A percentile compares a stretch with the other conserved stretches of the same genome.
Conservation (phyloP, 108 stramenopile genomes). For the Aurantiochytrium sp. region DNA sequence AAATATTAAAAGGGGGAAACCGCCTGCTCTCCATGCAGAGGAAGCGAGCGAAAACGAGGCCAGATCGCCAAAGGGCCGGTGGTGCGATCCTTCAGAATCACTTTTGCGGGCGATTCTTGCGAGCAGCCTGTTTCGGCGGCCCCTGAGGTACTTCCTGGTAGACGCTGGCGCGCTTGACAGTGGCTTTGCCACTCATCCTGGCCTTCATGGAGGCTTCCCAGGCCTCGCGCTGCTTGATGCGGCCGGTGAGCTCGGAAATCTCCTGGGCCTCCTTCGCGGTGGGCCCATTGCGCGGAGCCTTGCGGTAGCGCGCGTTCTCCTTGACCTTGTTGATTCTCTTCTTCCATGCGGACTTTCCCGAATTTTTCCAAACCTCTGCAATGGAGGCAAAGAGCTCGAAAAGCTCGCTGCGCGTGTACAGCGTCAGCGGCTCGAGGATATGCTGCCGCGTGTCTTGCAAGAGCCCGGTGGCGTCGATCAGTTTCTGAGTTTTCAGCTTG, state of each 20-base stretch:
- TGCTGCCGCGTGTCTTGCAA: neutral
- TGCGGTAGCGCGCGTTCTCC: slow-evolving; percentile 18
- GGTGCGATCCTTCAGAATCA: too few relatives aligned
- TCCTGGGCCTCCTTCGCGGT: neutral
- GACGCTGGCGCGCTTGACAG: neutral
- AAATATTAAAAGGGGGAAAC: too few relatives aligned
- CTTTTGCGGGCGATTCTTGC: too few relatives aligned
- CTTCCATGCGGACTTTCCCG: slow-evolving; percentile 15
- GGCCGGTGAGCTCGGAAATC: neutral
- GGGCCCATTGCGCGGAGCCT: neutral
- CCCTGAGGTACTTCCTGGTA: too few relatives aligned
- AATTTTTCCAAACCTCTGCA: slow-evolving; percentile 8
- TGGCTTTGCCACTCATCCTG: neutral
- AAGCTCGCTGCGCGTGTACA: slow-evolving; percentile 14
- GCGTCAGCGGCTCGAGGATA: neutral
- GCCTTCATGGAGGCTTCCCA: neutral
- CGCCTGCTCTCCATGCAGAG: too few relatives aligned
- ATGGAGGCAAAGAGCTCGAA: slow-evolving; percentile 19
- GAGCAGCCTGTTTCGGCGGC: too few relatives aligned
- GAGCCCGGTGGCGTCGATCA: neutral
- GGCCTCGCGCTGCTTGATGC: slow-evolving; percentile 19
- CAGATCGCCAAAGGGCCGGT: too few relatives aligned
- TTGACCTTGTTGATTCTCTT: slow-evolving; percentile 29
- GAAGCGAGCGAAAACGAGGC: too few relatives aligned
- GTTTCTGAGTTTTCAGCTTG: slow-evolving; percentile 1